phyloP scores from a whole-genome alignment of 2,329 filamentous ascomycete genomes.

The Neophaeococcomyces aloes region DNA sequence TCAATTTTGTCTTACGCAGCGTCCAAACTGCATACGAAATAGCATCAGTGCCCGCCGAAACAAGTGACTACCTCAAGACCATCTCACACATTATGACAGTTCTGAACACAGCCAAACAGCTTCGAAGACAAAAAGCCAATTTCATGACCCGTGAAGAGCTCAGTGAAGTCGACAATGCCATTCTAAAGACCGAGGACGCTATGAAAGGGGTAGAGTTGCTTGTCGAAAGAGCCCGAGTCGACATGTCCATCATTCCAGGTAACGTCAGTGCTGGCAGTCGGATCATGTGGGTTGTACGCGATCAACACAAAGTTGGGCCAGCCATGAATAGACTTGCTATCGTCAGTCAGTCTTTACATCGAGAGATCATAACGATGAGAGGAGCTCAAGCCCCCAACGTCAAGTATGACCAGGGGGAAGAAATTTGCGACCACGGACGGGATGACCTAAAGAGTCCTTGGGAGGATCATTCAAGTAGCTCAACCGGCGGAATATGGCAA shows the following conservation, averaged over 20 bases:
- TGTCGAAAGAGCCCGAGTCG: neutral
- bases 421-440: too few relatives aligned
- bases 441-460: too few relatives aligned
- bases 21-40: neutral
- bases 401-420: too few relatives aligned
- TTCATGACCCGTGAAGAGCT: neutral
- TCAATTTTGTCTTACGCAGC: neutral
- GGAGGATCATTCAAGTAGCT: too few relatives aligned
- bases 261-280: neutral
- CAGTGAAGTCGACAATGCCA: neutral
- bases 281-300: neutral
- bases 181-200: neutral
- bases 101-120: neutral
- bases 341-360: neutral
- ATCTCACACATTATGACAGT: neutral
- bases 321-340: neutral
- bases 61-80: slow-evolving; percentile 1
- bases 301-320: neutral
- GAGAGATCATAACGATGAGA: neutral
- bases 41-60: neutral
- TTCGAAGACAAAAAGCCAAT: neutral
- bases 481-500: too few relatives aligned
- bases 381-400: too few relatives aligned
- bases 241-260: neutral
- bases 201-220: neutral